Evolutionary conservation across 1,284 basidiomycete genomes (phyloP).

Genomic region (Irpex sp.): DNA sequence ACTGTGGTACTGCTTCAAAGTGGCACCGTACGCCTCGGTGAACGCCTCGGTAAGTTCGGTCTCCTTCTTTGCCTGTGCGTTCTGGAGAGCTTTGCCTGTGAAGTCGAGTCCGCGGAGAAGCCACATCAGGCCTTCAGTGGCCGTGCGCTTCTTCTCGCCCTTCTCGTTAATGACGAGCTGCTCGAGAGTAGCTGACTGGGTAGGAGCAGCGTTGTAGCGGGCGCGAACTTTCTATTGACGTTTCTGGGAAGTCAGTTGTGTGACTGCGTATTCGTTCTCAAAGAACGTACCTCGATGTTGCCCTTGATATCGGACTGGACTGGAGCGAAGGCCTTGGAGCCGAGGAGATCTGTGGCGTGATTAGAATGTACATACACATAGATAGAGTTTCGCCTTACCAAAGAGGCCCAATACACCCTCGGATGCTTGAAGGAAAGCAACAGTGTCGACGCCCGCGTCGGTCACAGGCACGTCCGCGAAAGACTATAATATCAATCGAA

Average conservation of each 20-base stretch:
- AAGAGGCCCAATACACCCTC: constrained; percentile 91
- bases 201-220: constrained; percentile 68
- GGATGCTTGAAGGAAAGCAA: constrained; percentile 85
- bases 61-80: constrained; percentile 63
- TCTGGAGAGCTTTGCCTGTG: constrained; percentile 82
- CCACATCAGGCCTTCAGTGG: constrained; percentile 94
- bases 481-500: constrained; percentile 47
- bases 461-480: constrained; percentile 89
- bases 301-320: constrained; percentile 90
- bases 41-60: constrained; percentile 81
- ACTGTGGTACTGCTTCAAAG: constrained; percentile 85
- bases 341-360: constrained; percentile 70
- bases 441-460: constrained; percentile 86
- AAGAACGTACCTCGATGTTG: constrained; percentile 77
- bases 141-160: constrained; percentile 80
- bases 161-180: constrained; percentile 84
- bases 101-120: constrained; percentile 87
- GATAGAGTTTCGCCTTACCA: constrained; percentile 47
- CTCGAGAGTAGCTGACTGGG: constrained; percentile 78
- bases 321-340: constrained; percentile 80
- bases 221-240: constrained; percentile 83
- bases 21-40: constrained; percentile 78
- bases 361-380: background rate
- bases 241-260: background rate
- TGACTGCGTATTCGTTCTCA: background rate